Base-by-base conservation (phyloP, 2,329 filamentous ascomycete genomes). In the Talaromyces sp. region DNA sequence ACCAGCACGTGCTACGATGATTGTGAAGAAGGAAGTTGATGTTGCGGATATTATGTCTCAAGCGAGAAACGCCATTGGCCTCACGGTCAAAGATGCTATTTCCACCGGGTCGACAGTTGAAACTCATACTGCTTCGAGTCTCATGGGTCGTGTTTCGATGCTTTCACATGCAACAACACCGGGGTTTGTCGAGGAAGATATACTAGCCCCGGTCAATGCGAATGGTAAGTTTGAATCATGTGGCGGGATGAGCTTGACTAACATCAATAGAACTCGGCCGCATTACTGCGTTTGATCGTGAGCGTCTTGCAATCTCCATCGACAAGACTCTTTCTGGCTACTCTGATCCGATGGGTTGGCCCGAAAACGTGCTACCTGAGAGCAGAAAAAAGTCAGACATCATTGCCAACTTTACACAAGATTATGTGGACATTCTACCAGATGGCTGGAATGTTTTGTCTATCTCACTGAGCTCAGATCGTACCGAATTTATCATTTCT, bases 381-480 rank as follows among this genome's bases (percentile, higher is more conserved):
- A 59, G 63, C 2, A 58, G 63, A 2, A 66, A 69, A 28, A 58
- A 69, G 9, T 67, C 69, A 1, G 64, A 69, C 9, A 82, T 88
- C 66, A 82, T 87, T 69, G 76, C 80, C 48, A 81, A 82, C 28
- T 96, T 96, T 70, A 90, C 93, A 72, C 82, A 84, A 66, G 85
- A 93, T 52, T 96, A 92, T 69, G 83, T 97, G 58, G 90, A 97
- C 70, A 89, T 93, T 57, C 86, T 99, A 5, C 96, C 95, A 0
- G 78, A 81, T 42, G 81, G 83, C 6, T 99, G 95, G 95, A 92
- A 87, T 54, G 89, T 93, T 1, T 80, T 99, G 9, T 98, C 93
- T 0, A 79, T 99, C 50, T 90, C 90, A 0, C 77, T 99, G 16
- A 95, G 90, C 70, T 90, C 96, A 60, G 88, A 88, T 67, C 85